Evolutionary conservation across 192 early-diverging fungal genomes (phyloP), one percentile per base, ranked within the genome.

Genomic region (Coemansia biformis): DNA sequence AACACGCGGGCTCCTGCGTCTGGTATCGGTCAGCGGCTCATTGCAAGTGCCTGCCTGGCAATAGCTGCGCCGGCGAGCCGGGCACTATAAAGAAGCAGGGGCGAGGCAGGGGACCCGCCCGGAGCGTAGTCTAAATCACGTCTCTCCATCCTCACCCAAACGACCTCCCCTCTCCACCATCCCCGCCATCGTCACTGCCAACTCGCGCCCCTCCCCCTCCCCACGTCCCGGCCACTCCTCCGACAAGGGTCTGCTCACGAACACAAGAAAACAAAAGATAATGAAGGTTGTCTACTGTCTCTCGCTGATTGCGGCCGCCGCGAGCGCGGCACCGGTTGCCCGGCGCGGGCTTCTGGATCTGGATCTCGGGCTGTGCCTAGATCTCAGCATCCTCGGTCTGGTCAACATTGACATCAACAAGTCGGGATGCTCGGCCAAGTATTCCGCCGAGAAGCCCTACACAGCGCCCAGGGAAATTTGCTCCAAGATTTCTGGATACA

Each of bases 311-410:
- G 34, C 45, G 38, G 49, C 62, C 18, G 38, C 32, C 11, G 43
- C 19, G n/a, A 46, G 48, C 35, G 46, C 34, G 0, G 46, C 41
- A 3, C 54, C 49, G 1, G 29, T 65, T 10, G 29, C 43, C 15
- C 53, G 47, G 1, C 62, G 62, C 31, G 62, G 55, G 0, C 35
- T 65, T 1, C 37, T 65, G 45, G 50, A 65, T 28, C 41, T 65
- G 22, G 63, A 65, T 47, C 55, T 65, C n/a, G 50, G 55, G 14
- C 50, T 58, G 15, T 65, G 63, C 33, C 54, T 51, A 5, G 55
- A 52, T 23, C 55, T 65, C 33, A 58, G 41, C 8, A 16, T 58
- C 2, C 63, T 65, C 7, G 55, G 63, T 7, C 44, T 65, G 2
- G 63, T 65, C 14, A 53, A 45, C 10, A 43, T 57, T 11, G 62